Evolutionary conservation across 768 basidiomycete species (phyloP).

Genomic region (Russula griseocarnosa): DNA sequence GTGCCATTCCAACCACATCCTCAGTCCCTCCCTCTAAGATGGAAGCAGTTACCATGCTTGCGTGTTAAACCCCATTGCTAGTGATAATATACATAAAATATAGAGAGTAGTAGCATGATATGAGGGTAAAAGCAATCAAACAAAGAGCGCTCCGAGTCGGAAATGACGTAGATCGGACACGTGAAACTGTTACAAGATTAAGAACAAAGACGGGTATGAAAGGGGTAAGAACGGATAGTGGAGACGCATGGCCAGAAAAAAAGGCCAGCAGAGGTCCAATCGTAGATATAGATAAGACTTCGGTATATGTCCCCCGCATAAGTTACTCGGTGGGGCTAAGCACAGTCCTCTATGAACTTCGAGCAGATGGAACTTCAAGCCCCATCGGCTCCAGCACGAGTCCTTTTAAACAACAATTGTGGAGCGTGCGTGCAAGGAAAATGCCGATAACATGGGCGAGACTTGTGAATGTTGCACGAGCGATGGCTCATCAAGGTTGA

Average conservation of each 20-base stretch:
- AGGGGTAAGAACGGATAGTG: conserved; percentile 5
- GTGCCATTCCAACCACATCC: background rate
- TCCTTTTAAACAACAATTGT: conserved; percentile 26
- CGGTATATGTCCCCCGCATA: conserved; percentile 2
- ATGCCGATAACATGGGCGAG: conserved; percentile 82
- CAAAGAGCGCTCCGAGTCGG: conserved; percentile 10
- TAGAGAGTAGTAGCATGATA: conserved; percentile 19
- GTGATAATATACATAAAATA: conserved; percentile 29
- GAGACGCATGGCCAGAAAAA: conserved; percentile 3
- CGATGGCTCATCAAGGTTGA: conserved; percentile 32
- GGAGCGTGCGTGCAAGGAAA: conserved; percentile 45
- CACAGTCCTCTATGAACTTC: background rate
- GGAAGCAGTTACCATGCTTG: conserved; percentile 18
- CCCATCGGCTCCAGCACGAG: background rate
- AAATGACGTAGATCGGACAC: conserved; percentile 17
- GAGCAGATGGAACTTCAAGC: too few species aligned
- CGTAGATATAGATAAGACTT: background rate
- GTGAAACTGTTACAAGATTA: conserved; percentile 16
- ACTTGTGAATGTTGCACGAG: conserved; percentile 47
- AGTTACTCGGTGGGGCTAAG: background rate
- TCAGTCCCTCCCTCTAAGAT: too few species aligned
- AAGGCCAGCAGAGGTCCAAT: background rate
- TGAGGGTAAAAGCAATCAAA: conserved; percentile 17
- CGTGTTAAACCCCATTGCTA: conserved; percentile 20
- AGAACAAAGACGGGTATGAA: too few species aligned